Base-by-base conservation (phyloP, 2,329 filamentous ascomycete genomes). In the Diaporthe amygdali region DNA sequence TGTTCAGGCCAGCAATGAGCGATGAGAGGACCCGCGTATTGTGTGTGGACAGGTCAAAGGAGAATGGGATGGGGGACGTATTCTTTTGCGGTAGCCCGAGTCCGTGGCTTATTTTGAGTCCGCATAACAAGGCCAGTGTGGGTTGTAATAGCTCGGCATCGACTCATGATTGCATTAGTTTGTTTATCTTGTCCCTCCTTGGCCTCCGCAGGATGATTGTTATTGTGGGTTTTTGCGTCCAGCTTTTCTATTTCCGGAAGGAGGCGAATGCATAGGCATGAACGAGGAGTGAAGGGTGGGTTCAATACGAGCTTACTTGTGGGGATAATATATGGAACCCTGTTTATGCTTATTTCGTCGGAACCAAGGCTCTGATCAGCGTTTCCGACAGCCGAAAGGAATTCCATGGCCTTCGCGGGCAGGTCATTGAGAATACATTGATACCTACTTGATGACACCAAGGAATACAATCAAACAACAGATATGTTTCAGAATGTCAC, bases 291-390 rank as follows among this genome's bases (percentile, higher is more conserved):
- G 56, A 5, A 2, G 39, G 37, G 55, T 59, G 55, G 39, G 22
- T 63, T 9, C 39, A 32, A 63, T 47, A 63, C 56, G 56, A 63
- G 41, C 27, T 63, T 63, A 47, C 56, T 63, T 63, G 56, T 63
- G 56, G 56, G 30, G 56, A 64, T 22, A 17, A 9, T 25, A 6
- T 20, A 37, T 49, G 12, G n/a, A 25, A 8, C 59, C 59, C 6
- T 64, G 41, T 64, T 63, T 64, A 64, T 49, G 41, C 41, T 64
- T 37, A 64, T 49, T 64, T 34, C 30, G 15, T 30, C 41, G 41
- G 41, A 64, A 34, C 59, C 27, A 49, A 20, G 55, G 22, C 37
- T 25, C 55, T 34, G 34, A 20, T 27, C 46, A 34, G n/a, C 2
- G 6, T 8, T 41, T n/a, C 54, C 55, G 55, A 59, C 10, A n/a